phyloP scores from a whole-genome alignment of 208 protist species.

The Naegleria gruberi region DNA sequence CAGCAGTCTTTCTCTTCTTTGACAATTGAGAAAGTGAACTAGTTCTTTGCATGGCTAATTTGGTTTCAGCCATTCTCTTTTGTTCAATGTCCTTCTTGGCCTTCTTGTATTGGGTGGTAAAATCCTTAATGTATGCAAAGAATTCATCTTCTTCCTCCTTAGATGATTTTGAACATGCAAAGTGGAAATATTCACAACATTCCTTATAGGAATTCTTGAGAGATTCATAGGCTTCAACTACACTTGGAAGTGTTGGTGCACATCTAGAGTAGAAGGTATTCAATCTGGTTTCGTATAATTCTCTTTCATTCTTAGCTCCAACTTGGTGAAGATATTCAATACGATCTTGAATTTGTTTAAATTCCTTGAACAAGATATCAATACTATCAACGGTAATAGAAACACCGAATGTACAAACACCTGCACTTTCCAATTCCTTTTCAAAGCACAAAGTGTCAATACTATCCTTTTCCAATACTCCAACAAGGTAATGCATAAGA shows the following conservation, averaged over 20 bases:
- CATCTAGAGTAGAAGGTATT: background rate
- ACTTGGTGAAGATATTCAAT: background rate
- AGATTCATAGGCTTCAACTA: background rate
- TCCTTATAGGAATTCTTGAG: background rate
- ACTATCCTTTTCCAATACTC: background rate
- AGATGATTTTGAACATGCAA: background rate
- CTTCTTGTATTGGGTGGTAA: background rate
- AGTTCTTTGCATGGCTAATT: background rate
- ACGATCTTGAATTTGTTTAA: background rate
- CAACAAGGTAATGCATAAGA: background rate
- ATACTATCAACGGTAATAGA: background rate
- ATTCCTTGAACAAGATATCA: background rate
- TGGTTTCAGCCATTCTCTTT: background rate
- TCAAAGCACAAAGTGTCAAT: background rate
- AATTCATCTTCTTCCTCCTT: background rate
- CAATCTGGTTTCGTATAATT: background rate
- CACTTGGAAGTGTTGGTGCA: background rate
- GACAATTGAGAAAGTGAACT: background rate
- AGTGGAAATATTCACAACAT: slow-evolving; percentile 8
- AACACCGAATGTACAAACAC: background rate
- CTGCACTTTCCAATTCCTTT: background rate
- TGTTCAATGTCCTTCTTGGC: background rate
- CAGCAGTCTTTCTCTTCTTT: background rate
- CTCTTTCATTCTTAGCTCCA: background rate
- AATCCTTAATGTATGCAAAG: background rate